Percentiles rank a stretch among this genome's conserved stretches.
Conservation (phyloP, 2,329 filamentous ascomycete genomes). For the Paradendryphiella salina region DNA sequence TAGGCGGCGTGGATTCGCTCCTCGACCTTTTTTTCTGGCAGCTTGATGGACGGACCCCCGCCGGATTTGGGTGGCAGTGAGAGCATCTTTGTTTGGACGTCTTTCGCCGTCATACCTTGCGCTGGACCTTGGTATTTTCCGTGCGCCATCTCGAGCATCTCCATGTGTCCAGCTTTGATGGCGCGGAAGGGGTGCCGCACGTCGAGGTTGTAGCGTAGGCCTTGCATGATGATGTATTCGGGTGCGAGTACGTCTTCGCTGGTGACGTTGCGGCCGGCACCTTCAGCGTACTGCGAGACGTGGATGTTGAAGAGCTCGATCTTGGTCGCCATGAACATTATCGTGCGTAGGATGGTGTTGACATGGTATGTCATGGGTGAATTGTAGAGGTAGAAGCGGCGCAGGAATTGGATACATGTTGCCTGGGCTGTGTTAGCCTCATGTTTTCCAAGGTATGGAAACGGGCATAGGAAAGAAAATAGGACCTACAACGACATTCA, state of each 20-base stretch:
- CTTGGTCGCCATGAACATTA: constrained; percentile 91
- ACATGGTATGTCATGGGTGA: constrained; percentile 96
- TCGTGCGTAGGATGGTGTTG: constrained; percentile 83
- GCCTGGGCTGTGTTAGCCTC: constrained; percentile 51
- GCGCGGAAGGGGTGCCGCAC: constrained; percentile 88
- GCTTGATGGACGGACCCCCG: constrained; percentile 14
- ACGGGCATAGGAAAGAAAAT: no score
- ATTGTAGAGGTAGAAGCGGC: constrained; percentile 94
- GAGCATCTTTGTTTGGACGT: constrained; percentile 37
- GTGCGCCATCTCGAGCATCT: constrained; percentile 69
- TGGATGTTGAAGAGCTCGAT: constrained; percentile 81
- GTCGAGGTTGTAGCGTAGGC: constrained; percentile 89
- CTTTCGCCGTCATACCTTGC: constrained; percentile 21
- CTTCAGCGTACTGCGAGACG: constrained; percentile 60
- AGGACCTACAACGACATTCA: constrained; percentile 59
- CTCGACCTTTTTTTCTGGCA: constrained; percentile 31
- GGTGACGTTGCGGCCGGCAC: constrained; percentile 57
- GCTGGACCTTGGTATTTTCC: constrained; percentile 56
- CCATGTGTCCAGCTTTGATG: constrained; percentile 83
- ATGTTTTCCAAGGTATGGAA: not conserved
- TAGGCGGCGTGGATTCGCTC: constrained; percentile 67
- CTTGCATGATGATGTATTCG: constrained; percentile 91
- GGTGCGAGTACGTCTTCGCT: constrained; percentile 84
- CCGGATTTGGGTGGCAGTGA: constrained; percentile 29
- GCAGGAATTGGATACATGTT: constrained; percentile 86